Base-by-base conservation (phyloP, 176 grass and related monocot genomes). In the Dactylis glomerata region DNA sequence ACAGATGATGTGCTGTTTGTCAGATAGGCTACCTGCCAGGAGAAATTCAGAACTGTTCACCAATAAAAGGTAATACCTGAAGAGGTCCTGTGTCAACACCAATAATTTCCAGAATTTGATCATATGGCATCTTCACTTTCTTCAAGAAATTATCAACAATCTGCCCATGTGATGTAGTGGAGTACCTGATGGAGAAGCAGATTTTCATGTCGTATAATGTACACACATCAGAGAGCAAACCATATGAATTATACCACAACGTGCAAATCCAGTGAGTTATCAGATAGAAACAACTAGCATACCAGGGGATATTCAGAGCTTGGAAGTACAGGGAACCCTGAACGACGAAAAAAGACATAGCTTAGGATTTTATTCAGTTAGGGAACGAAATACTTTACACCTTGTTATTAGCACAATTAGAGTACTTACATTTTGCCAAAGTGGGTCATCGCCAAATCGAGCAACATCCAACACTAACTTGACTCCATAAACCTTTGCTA, bases 261-360 rank as follows among this genome's bases (percentile, higher is more conserved):
- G 45, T 4, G 37, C 8, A 40, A 17, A 10, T n/a, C 12, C 36
- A 57, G 20, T 16, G 5, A 24, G 19, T 6, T 16, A 32, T 67
- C 20, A 42, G 40, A 15, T 14, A 97, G 15, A 33, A 62, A 78
- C 26, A 40, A 80, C 77, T 42, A 52, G 30, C 23, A 75, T 78
- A 98, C 96, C 96, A 98, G 12, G 89, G 92, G 28, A 98, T 89
- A 45, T 92, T 92, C 75, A 88, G 74, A 79, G 67, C 61, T 80
- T 87, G 62, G 49, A 91, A 92, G 83, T 95, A 57, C 63, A 78
- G 33, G 70, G 92, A 92, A 69, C 91, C 92, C 96, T 98, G 82
- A 57, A 85, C 71, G 65, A 6, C 17, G 10, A 79, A 51, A 73
- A 17, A 51, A 23, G 37, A 51, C 1, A 23, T 4, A 55, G 58